phyloP scores from a whole-genome alignment of 306 rosid species.

The Nissolia schottii region DNA sequence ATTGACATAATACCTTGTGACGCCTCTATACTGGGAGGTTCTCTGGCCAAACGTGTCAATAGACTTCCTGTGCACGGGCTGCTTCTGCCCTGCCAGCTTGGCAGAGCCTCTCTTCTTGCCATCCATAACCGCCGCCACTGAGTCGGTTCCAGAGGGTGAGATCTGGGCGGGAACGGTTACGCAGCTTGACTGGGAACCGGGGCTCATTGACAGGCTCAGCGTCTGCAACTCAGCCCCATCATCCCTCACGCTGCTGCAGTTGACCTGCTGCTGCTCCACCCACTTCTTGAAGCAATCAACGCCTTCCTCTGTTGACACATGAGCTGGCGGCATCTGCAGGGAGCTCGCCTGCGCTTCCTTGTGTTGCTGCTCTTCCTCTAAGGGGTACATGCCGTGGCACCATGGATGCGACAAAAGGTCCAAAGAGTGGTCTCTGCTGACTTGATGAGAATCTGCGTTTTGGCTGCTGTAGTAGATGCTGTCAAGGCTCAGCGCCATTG shows the following conservation, averaged over 20 bases:
- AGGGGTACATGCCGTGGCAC: slow-evolving; percentile 41
- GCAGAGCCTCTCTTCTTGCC: slow-evolving; percentile 69
- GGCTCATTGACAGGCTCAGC: slow-evolving; percentile 78
- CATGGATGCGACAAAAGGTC: slow-evolving; percentile 41
- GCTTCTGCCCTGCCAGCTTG: slow-evolving; percentile 62
- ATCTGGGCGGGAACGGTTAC: slow-evolving; percentile 66
- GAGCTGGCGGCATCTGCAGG: slow-evolving; percentile 44
- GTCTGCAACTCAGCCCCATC: slow-evolving; percentile 58
- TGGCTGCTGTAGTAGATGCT: slow-evolving; percentile 57
- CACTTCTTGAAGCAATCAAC: slow-evolving; percentile 38
- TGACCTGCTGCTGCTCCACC: slow-evolving; percentile 47
- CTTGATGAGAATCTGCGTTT: slow-evolving; percentile 38
- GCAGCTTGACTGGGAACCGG: slow-evolving; percentile 97
- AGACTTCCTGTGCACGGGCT: slow-evolving; percentile 88
- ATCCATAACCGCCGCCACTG: slow-evolving; percentile 46
- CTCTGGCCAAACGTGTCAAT: slow-evolving; percentile 96
- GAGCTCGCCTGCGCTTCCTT: slow-evolving; percentile 41
- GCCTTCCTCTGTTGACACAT: slow-evolving; percentile 27
- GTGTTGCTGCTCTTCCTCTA: slow-evolving; percentile 38
- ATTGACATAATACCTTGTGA: slow-evolving; percentile 55
- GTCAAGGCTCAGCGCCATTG: slow-evolving; percentile 84
- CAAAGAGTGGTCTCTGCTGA: slow-evolving; percentile 39
- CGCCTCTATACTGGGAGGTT: slow-evolving; percentile 96
- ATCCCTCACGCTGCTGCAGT: slow-evolving; percentile 27
- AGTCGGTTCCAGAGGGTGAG: slow-evolving; percentile 54